Conservation (phyloP, 441 rosid species). For the Flueggea neowawraea region DNA sequence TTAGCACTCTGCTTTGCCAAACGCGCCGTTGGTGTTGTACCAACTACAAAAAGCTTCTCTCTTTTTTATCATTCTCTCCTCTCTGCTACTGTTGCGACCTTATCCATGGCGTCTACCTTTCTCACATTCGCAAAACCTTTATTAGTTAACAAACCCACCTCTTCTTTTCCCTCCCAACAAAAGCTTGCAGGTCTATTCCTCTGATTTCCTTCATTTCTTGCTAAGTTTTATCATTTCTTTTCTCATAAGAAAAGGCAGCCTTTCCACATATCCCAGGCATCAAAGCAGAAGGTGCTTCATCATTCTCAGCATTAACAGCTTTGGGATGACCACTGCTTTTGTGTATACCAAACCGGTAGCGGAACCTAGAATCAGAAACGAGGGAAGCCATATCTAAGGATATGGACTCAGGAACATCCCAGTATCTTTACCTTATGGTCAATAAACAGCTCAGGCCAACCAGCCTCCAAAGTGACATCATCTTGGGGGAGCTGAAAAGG, state of each 20-base stretch:
- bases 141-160: conserved; percentile 19
- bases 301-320: conserved; percentile 29
- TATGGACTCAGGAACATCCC: conserved; percentile 87
- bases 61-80: background rate
- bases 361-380: conserved; percentile 49
- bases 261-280: conserved; percentile 76
- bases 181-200: conserved; percentile 32
- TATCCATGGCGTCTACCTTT: conserved; percentile 56
- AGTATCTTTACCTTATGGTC: conserved; percentile 67
- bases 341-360: conserved; percentile 67
- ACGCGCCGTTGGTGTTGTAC: too few species aligned
- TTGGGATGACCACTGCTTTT: conserved; percentile 56
- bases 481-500: conserved; percentile 60
- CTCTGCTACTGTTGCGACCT: background rate
- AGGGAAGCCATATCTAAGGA: conserved; percentile 66
- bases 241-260: conserved; percentile 75
- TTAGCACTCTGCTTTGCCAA: too few species aligned
- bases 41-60: background rate
- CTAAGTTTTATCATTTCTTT: conserved; percentile 12
- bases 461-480: conserved; percentile 79
- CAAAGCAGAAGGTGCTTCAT: conserved; percentile 53
- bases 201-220: background rate
- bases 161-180: conserved; percentile 27
- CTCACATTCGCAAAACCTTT: conserved; percentile 45
- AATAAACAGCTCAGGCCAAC: conserved; percentile 79